Evolutionary conservation across 2,329 filamentous ascomycete genomes (phyloP).

Genomic region (Penicillium griseofulvum): DNA sequence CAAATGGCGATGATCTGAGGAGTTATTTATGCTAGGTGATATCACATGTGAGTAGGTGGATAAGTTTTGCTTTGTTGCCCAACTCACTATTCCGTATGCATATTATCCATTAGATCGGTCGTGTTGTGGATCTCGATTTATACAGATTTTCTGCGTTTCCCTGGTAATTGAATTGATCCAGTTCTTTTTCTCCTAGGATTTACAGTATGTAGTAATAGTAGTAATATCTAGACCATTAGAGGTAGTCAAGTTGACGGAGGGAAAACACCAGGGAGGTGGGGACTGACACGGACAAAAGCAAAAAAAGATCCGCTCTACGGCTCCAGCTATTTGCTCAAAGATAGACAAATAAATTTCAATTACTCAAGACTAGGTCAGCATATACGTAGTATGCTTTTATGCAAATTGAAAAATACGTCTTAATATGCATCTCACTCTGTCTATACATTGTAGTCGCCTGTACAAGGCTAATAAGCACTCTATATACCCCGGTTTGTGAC

Average conservation of each 20-base stretch:
- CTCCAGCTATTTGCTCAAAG: not conserved
- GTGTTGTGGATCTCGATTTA: not conserved
- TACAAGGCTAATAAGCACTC: not conserved
- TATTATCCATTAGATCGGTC: not conserved
- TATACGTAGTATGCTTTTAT: not conserved
- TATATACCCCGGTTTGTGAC: not conserved
- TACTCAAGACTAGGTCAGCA: not conserved
- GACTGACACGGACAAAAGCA: too few species aligned
- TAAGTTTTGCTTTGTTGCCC: not conserved
- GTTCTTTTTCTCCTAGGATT: not conserved
- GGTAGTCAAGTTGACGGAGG: not conserved
- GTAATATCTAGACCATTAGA: not conserved
- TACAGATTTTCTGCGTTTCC: too few species aligned
- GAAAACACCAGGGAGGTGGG: not conserved
- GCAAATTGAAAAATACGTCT: not conserved
- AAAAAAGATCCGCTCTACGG: too few species aligned
- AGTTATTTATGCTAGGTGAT: not conserved
- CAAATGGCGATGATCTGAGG: not conserved
- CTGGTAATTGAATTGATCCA: not conserved
- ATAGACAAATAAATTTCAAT: not conserved
- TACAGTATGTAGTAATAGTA: too few species aligned
- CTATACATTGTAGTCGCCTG: not conserved
- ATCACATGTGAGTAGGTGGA: not conserved
- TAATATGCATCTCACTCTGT: not conserved
- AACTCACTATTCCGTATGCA: not conserved